A percentile compares a stretch with the other conserved stretches of the same genome.
Conservation (phyloP, 1,284 basidiomycete species). For the Pisolithus thermaeus region DNA sequence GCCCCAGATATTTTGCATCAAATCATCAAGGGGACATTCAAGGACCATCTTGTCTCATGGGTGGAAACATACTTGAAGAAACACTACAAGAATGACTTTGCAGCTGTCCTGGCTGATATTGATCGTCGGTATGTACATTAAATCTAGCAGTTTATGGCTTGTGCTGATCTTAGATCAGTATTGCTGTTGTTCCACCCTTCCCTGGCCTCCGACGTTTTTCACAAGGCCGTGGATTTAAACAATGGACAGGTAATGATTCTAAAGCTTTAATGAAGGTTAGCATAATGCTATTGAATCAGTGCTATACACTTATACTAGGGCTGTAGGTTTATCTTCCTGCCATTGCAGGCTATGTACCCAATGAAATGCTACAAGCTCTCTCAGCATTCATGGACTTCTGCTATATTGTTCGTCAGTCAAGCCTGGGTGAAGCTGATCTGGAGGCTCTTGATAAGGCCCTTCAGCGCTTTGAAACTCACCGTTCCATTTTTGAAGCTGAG, state of each 20-base stretch:
- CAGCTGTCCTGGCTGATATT: constrained; percentile 1
- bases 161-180: too few relatives aligned
- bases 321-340: constrained; percentile 9
- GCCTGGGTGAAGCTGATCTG: background rate
- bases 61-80: constrained; percentile 1
- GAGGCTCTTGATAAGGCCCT: constrained; percentile 3
- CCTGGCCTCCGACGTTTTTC: too few relatives aligned
- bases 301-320: too few relatives aligned
- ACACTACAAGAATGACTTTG: background rate
- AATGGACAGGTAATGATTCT: too few relatives aligned
- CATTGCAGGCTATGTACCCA: constrained; percentile 11
- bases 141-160: too few relatives aligned
- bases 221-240: too few relatives aligned
- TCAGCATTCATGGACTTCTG: constrained; percentile 9
- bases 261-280: too few relatives aligned
- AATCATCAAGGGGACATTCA: background rate
- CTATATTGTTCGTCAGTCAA: constrained; percentile 1
- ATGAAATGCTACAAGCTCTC: constrained; percentile 8
- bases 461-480: background rate
- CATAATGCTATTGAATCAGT: too few relatives aligned
- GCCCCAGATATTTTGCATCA: background rate
- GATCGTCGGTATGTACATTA: background rate
- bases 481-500: constrained; percentile 2
- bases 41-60: constrained; percentile 3
- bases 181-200: too few relatives aligned